These are phyloP conservation scores for Nannizziopsis arthrosporioides DNA, from an alignment of 2,329 filamentous ascomycete genomes.

Conservation along the genomic window DNA sequence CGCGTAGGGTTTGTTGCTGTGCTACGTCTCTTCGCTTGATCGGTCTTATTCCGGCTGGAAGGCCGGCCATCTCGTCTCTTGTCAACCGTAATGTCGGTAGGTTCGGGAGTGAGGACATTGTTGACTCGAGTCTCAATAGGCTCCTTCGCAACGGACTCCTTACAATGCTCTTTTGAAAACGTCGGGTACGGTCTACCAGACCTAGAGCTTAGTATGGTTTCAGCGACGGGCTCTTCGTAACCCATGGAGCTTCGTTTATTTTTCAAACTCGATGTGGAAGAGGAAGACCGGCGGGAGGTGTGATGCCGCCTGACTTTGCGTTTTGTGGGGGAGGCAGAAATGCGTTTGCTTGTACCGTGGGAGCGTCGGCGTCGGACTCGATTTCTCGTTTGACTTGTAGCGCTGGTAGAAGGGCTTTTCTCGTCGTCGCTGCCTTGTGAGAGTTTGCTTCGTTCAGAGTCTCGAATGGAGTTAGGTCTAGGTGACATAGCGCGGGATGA, in stretches of 20 bases:
- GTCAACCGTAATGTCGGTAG: slow-evolving; percentile 50
- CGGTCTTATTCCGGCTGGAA: slow-evolving; percentile 15
- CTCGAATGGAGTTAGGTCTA: slow-evolving; percentile 28
- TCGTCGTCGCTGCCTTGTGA: slow-evolving; percentile 19
- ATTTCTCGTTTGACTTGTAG: slow-evolving; percentile 4
- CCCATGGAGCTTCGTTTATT: slow-evolving; percentile 13
- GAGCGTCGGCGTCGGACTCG: slow-evolving; percentile 21
- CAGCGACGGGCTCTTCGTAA: slow-evolving; percentile 13
- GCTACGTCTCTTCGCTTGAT: slow-evolving; percentile 17
- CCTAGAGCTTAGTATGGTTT: slow-evolving; percentile 34
- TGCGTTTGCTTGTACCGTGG: slow-evolving; percentile 17
- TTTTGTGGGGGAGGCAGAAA: slow-evolving; percentile 9
- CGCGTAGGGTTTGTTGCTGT: slow-evolving; percentile 18
- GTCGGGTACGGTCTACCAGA: slow-evolving; percentile 59
- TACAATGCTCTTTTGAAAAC: slow-evolving; percentile 85
- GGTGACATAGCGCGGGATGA: slow-evolving; percentile 25
- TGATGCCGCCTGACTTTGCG: slow-evolving; percentile 18
- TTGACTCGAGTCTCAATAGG: slow-evolving; percentile 29
- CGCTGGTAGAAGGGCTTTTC: slow-evolving; percentile 6
- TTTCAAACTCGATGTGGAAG: slow-evolving; percentile 16
- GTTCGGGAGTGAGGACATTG: slow-evolving; percentile 52
- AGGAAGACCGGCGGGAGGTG: slow-evolving; percentile 16
- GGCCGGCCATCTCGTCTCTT: slow-evolving; percentile 15
- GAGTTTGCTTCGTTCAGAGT: slow-evolving; percentile 22
- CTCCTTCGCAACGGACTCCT: slow-evolving; percentile 62